A percentile compares a stretch with the other conserved stretches of the same genome.
Evolutionary conservation across 148 eudicot genomes (phyloP).

Genomic region (Talinum fruticosum): DNA sequence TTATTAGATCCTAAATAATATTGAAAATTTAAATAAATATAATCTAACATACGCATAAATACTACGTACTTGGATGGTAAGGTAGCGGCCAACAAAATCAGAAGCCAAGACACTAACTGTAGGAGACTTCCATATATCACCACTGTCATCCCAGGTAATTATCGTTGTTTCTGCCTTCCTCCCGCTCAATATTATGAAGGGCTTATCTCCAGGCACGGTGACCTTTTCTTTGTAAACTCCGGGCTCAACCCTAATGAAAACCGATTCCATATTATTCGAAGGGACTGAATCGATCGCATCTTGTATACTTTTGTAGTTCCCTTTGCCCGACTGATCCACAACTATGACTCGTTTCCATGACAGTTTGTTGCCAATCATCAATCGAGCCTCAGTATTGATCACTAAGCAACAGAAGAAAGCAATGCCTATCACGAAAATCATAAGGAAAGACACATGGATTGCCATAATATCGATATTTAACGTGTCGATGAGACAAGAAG

Average conservation of each 20-base stretch:
- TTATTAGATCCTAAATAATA: too few species aligned
- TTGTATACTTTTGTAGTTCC: constrained; percentile 29
- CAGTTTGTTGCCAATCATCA: constrained; percentile 3
- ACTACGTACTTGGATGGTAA: constrained; percentile 37
- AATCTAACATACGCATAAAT: too few species aligned
- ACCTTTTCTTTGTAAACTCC: constrained; percentile 59
- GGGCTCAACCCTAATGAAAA: constrained; percentile 39
- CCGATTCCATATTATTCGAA: constrained; percentile 30
- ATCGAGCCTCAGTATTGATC: constrained; percentile 5
- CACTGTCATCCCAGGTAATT: constrained; percentile 42
- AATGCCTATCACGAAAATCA: neutral
- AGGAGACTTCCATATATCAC: constrained; percentile 42
- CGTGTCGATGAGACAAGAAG: too few species aligned
- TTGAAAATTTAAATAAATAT: neutral
- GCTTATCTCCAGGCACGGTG: constrained; percentile 13
- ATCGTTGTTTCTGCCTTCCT: constrained; percentile 27
- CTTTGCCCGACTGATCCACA: constrained; percentile 36
- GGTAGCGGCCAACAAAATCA: constrained; percentile 40
- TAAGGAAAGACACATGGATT: neutral
- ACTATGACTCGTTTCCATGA: constrained; percentile 18
- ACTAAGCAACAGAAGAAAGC: constrained; percentile 8
- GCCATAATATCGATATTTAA: constrained; percentile 10
- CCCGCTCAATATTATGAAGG: constrained; percentile 42
- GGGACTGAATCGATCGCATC: constrained; percentile 56
- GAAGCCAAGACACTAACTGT: constrained; percentile 53